Evolutionary conservation across 208 protist genomes (phyloP).

Genomic region (Wallacemonas sp.): DNA sequence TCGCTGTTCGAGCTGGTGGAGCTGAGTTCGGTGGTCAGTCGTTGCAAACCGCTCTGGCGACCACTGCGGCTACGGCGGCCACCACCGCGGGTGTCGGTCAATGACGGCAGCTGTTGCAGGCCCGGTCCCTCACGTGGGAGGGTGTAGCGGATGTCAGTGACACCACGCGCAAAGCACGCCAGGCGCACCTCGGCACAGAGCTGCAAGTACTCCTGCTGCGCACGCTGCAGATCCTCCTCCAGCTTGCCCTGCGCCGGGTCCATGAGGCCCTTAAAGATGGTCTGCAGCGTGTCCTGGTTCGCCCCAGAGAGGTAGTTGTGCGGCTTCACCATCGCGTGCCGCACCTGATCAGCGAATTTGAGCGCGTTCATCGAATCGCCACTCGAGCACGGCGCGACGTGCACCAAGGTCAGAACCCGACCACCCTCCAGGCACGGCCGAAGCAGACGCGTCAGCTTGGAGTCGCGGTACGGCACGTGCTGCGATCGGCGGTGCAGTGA

Average conservation of each 20-base stretch:
- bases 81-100: background rate
- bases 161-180: slow-evolving; percentile 39
- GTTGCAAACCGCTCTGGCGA: background rate
- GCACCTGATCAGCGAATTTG: slow-evolving; percentile 86
- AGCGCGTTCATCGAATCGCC: slow-evolving; percentile 68
- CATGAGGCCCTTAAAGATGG: slow-evolving; percentile 75
- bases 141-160: background rate
- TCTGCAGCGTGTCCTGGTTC: slow-evolving; percentile 52
- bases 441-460: slow-evolving; percentile 90
- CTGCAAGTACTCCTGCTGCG: slow-evolving; percentile 48
- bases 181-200: slow-evolving; percentile 83
- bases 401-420: slow-evolving; percentile 77
- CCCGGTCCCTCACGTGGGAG: background rate
- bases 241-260: slow-evolving; percentile 61
- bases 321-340: slow-evolving; percentile 69
- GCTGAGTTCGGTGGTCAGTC: slow-evolving; percentile 1
- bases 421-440: slow-evolving; percentile 83
- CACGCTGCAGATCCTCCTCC: slow-evolving; percentile 41
- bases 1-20: slow-evolving; percentile 2
- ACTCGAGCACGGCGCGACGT: slow-evolving; percentile 76
- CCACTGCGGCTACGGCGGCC: background rate
- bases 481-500: slow-evolving; percentile 65
- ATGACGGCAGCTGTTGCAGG: background rate
- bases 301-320: slow-evolving; percentile 52
- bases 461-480: slow-evolving; percentile 93